Base-by-base conservation (phyloP, 148 eudicot species). In the Heliosperma pusillum region DNA sequence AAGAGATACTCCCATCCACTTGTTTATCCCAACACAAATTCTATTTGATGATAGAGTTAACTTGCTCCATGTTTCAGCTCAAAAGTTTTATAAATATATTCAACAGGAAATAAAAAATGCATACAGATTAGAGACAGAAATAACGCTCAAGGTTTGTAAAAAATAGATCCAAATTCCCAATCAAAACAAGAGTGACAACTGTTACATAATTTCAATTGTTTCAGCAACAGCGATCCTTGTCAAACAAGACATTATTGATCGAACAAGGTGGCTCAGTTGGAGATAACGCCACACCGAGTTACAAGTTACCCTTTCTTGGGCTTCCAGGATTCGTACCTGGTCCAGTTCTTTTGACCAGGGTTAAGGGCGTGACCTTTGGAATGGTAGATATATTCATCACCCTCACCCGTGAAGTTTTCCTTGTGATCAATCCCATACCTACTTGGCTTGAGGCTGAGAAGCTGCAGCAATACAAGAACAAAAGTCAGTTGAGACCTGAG, bases 311-410 rank as follows among this genome's bases (percentile, higher is more conserved):
- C 72, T 88, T 94, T 88, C 76, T 84, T 85, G 60, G 98, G 98
- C 77, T 94, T 92, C 98, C 98, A 94, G 15, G 93, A 47, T 75
- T 89, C 86, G 74, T 94, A 94, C 77, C 98, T 83, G 66, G 98
- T 90, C 98, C 98, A 94, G 81, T 94, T 87, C 83, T 96, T 90
- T 83, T 94, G 98, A 59, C 97, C 97, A 50, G 96, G 96, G 76
- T 94, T 84, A 26, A 94, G 96, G 74, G 88, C 69, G 56, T 92
- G 98, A 4, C 98, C 98, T 84, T 94, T 94, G 29, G 98, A 94
- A 80, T 94, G 98, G 81, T 94, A 94, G 55, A 94, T 94, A 76
- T 90, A 89, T 69, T 88, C 85, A 52, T 92, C 96, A 22, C 98
- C 98, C 73, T 92, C 93, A 15, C 98, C 98, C 5, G 98, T 83